Evolutionary conservation across 805 yeast species (phyloP).

Genomic region (Metschnikowia proteae): DNA sequence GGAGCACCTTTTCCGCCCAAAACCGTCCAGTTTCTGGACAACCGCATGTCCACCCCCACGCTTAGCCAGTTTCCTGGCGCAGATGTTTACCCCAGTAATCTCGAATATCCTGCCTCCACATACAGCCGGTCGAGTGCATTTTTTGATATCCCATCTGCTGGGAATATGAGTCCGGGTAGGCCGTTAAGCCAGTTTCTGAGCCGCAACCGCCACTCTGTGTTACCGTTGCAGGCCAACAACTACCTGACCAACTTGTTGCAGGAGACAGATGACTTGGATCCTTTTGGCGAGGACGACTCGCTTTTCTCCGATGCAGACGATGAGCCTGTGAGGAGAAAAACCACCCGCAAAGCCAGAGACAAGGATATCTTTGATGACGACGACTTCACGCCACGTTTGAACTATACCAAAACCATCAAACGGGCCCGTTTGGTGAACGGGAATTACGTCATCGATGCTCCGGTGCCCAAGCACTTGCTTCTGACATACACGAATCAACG

Average conservation of each 20-base stretch:
- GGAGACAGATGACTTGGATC: slow-evolving; percentile 38
- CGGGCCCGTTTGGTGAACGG: slow-evolving; percentile 55
- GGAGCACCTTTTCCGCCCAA: slow-evolving; percentile 1
- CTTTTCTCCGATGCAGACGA: slow-evolving; percentile 38
- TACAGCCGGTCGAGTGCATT: slow-evolving; percentile 12
- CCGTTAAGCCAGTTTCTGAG: not conserved
- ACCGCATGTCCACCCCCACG: slow-evolving; percentile 7
- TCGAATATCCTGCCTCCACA: slow-evolving; percentile 16
- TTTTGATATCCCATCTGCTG: slow-evolving; percentile 1
- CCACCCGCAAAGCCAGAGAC: slow-evolving; percentile 16
- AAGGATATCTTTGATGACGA: slow-evolving; percentile 28
- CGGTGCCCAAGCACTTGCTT: slow-evolving; percentile 37
- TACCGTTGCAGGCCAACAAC: slow-evolving; percentile 22
- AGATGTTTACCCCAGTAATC: slow-evolving; percentile 2
- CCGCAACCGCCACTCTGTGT: slow-evolving; percentile 7
- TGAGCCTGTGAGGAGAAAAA: slow-evolving; percentile 30
- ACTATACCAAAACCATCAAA: slow-evolving; percentile 39
- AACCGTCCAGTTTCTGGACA: slow-evolving; percentile 9
- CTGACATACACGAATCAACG: slow-evolving; percentile 26
- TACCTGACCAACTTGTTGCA: slow-evolving; percentile 38
- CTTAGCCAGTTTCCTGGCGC: slow-evolving; percentile 6
- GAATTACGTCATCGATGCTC: slow-evolving; percentile 43
- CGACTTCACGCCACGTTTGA: slow-evolving; percentile 38
- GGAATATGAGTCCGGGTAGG: not conserved
- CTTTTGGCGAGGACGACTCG: slow-evolving; percentile 44